phyloP scores from a whole-genome alignment of 805 yeast species.

The Saccharomycopsis sp. region DNA sequence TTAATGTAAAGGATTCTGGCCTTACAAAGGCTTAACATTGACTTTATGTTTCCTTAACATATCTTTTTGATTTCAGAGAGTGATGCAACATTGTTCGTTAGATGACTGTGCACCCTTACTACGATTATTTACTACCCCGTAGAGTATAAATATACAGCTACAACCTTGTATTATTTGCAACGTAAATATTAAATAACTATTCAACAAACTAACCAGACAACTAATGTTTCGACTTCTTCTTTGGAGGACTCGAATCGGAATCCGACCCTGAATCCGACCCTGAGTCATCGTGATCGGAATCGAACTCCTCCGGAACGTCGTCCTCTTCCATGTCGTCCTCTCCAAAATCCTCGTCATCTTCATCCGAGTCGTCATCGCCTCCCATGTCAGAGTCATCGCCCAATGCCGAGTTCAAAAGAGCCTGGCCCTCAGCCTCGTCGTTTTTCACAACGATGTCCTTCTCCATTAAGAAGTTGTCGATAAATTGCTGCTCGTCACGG shows the following conservation, averaged over 20 bases:
- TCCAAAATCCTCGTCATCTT: slow-evolving; percentile 80
- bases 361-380: slow-evolving; percentile 44
- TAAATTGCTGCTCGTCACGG: slow-evolving; percentile 77
- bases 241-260: slow-evolving; percentile 11
- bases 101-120: no score
- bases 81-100: no score
- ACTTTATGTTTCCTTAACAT: no score
- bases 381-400: slow-evolving; percentile 44
- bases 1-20: no score
- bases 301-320: slow-evolving; percentile 21
- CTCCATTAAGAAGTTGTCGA: slow-evolving; percentile 70
- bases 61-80: no score
- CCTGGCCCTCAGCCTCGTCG: slow-evolving; percentile 84
- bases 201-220: no score
- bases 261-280: slow-evolving; percentile 7
- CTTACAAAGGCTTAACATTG: no score
- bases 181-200: no score
- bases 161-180: no score
- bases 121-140: no score
- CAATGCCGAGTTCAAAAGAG: slow-evolving; percentile 69
- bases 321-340: slow-evolving; percentile 20
- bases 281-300: slow-evolving; percentile 10
- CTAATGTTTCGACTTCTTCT: slow-evolving; percentile 17
- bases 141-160: no score
- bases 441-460: slow-evolving; percentile 78